Conservation (phyloP, 176 grass and related monocot species). For the Puya raimondii region DNA sequence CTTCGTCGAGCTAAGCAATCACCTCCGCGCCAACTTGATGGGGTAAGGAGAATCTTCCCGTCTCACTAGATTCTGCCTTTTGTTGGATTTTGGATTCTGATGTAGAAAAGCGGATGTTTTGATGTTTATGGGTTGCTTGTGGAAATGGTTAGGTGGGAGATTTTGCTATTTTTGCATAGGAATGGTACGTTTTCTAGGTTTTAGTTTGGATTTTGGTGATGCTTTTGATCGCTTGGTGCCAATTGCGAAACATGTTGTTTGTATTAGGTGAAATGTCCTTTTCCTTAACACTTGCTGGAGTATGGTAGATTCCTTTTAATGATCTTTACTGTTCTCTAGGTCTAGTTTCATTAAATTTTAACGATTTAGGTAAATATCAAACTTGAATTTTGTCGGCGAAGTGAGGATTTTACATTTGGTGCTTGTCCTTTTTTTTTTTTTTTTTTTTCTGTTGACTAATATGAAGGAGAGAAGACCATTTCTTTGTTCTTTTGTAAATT, state of each 20-base stretch:
- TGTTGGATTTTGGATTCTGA: background rate
- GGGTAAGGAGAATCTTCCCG: conserved; percentile 31
- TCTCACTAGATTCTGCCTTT: background rate
- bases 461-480: background rate
- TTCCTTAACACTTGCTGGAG: background rate
- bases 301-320: background rate
- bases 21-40: conserved; percentile 74
- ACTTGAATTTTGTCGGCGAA: too few species aligned
- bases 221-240: background rate
- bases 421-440: background rate
- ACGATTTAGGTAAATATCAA: too few species aligned
- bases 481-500: background rate
- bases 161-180: too few species aligned
- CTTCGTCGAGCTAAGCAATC: conserved; percentile 61
- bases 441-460: conserved; percentile 11
- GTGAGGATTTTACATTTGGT: background rate
- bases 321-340: background rate
- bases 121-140: background rate
- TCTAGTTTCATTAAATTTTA: background rate
- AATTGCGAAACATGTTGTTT: background rate
- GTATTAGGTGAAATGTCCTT: background rate
- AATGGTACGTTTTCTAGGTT: background rate
- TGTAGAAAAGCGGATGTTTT: background rate
- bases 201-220: background rate
- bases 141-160: too few species aligned